These are phyloP conservation scores for Haplographium delicatum DNA, from an alignment of 495 filamentous ascomycete species.

Conservation along the genomic window DNA sequence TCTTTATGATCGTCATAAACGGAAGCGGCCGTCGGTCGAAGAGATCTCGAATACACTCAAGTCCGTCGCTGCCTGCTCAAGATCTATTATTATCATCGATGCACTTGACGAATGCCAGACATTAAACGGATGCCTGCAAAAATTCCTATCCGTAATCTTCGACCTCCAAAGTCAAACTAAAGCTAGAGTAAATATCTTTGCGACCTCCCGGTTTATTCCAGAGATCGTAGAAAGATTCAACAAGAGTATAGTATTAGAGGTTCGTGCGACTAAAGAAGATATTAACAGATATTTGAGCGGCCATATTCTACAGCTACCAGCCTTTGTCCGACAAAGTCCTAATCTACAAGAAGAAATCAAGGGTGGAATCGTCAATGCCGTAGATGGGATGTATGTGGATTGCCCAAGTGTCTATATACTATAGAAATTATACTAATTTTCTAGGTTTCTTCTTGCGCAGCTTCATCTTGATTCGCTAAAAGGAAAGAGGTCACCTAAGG, in stretches of 20 bases:
- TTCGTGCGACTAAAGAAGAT: conserved; percentile 7
- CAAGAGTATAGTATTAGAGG: conserved; percentile 20
- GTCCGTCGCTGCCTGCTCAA: conserved; percentile 3
- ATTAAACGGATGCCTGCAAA: neutral
- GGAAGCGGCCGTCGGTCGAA: conserved; percentile 27
- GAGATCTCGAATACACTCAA: conserved; percentile 21
- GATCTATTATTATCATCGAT: no score
- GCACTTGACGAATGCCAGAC: neutral
- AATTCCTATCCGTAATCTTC: neutral
- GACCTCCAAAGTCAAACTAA: conserved; percentile 18
- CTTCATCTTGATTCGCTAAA: conserved; percentile 4
- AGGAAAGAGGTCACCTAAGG: neutral
- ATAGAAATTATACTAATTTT: neutral
- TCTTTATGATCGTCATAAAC: conserved; percentile 24
- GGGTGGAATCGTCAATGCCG: neutral
- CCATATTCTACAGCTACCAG: neutral
- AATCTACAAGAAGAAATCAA: neutral
- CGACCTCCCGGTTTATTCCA: conserved; percentile 27
- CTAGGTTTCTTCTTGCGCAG: conserved; percentile 13
- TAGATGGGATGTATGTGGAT: conserved; percentile 10
- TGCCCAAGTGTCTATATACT: neutral
- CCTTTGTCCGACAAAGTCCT: neutral
- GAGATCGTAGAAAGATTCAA: conserved; percentile 25
- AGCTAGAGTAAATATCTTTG: conserved; percentile 27
- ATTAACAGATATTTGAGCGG: conserved; percentile 3